Base-by-base conservation (phyloP, 345 rosid genomes). In the Eutrema yunnanense region DNA sequence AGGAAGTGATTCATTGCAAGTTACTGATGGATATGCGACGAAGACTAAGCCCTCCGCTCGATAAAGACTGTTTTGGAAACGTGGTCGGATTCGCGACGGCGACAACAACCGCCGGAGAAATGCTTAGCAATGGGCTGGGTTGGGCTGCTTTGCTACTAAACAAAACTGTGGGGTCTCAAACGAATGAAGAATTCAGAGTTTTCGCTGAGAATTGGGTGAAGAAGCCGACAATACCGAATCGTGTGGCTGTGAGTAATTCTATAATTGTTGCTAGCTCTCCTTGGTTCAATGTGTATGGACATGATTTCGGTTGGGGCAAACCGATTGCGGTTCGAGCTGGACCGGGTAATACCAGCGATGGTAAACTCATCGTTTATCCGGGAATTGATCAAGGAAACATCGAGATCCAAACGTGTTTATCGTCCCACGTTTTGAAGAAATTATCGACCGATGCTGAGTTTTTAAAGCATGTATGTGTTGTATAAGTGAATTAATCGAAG, bases 231-330 rank as follows among this genome's bases (percentile, higher is more conserved):
- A 9, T 75, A 5, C 0, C 13, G 8, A 48, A 19, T 3, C 4
- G 14, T 29, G 50, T 16, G 2, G 50, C 6, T 0, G 1, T 56
- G 7, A 64, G 19, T 29, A 60, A 67, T 42, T 32, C 56, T 3
- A 0, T 74, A 8, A 3, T 30, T 19, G 60, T 73, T 2, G 55
- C 77, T 12, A 77, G 77, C 69, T 79, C 82, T 7, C 85, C 79
- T 5, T 12, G 82, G 75, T 82, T 79, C 51, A 51, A 82, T 32
- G 67, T 80, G 8, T 81, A 78, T 43, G 82, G 82, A 2, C 78
- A 78, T 36, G 84, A 81, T 67, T 78, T 81, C 37, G 82, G 82
- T 16, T 81, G 84, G 84, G 84, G 84, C 62, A 78, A 63, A 52
- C 82, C 82, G 14, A 37, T 76, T 33, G 71, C 81, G 36, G 77